Base-by-base conservation (phyloP, 495 filamentous ascomycete species). In the Glonium stellatum region DNA sequence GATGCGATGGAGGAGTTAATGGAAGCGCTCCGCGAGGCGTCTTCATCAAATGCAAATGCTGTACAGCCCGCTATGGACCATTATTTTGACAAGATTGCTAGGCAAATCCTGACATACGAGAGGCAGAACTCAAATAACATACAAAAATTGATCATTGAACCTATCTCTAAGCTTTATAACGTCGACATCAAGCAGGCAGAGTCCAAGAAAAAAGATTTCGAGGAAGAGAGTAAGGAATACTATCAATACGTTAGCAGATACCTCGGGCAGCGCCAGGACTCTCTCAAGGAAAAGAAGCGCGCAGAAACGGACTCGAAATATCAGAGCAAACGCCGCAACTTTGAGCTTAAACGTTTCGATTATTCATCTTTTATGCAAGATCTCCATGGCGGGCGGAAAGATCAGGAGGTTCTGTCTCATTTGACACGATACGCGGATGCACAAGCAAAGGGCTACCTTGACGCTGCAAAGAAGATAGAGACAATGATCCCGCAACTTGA, bases 361-460 rank as follows among this genome's bases (percentile, higher is more conserved):
- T 99, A 99, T 72, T 97, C 91, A 18, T 95, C 90, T 11, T 99
- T 97, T 70, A 96, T 99, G 90, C 92, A 97, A 61, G 93, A 99
- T 76, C 79, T 99, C 11, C 93, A 97, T 66, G 93, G 93, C 23
- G 93, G 93, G 31, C 88, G 93, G 59, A 97, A 97, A 68, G 95
- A 99, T 64, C 93, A 97, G 70, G 93, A 97, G 70, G 87, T 99
- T 21, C 77, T 99, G 22, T 97, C 95, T 13, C 90, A 96, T 70
- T 78, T 99, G 42, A 97, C 93, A 19, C 92, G 88, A 70, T 99
- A 91, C 71, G 93, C 93, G 2, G 90, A 96, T 70, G 84, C 85
- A 5, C 93, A 99, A 71, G 87, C 95, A 11, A 85, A 81, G 69
- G 87, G 79, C 61, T 97, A 92, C 66, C 75, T 97, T 58, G 71